These are phyloP conservation scores for Ramularia endophylla DNA, from an alignment of 2,329 filamentous ascomycete genomes.

Conservation along the genomic window DNA sequence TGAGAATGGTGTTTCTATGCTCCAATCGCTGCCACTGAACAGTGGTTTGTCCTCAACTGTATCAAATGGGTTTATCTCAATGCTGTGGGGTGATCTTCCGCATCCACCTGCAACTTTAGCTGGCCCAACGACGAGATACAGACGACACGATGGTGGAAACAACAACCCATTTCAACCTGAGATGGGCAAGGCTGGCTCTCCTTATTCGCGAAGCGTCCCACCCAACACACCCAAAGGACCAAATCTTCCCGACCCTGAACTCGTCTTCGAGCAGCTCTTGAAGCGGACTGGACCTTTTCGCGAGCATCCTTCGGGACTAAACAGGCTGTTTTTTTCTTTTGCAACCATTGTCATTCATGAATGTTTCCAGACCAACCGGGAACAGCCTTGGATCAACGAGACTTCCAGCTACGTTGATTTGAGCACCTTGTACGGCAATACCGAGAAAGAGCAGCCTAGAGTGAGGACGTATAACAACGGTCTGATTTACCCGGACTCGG, in stretches of 20 bases:
- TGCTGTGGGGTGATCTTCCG: constrained; percentile 50
- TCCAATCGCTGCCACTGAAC: constrained; percentile 46
- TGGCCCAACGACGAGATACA: constrained; percentile 41
- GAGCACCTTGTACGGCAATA: constrained; percentile 44
- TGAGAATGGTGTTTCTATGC: constrained; percentile 49
- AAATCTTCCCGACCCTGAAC: constrained; percentile 44
- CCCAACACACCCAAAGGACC: constrained; percentile 45
- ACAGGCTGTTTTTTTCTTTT: constrained; percentile 44
- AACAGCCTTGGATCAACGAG: constrained; percentile 40
- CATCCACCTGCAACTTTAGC: constrained; percentile 45
- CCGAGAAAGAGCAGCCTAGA: constrained; percentile 36
- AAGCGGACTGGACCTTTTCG: constrained; percentile 38
- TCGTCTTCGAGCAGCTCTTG: constrained; percentile 42
- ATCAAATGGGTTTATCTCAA: constrained; percentile 47
- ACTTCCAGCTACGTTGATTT: constrained; percentile 45
- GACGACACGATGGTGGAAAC: constrained; percentile 40
- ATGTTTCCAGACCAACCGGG: constrained; percentile 40
- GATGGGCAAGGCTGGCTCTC: constrained; percentile 48
- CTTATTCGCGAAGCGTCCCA: constrained; percentile 42
- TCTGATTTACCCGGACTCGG: constrained; percentile 38
- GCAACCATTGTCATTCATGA: constrained; percentile 46
- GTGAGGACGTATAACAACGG: constrained; percentile 42
- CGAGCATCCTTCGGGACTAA: constrained; percentile 41
- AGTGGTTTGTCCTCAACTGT: constrained; percentile 42
- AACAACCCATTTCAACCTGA: constrained; percentile 47